A percentile compares a stretch with the other conserved stretches of the same genome.
Conservation (phyloP, 2,329 filamentous ascomycete genomes). For the Fulvia fulva region DNA sequence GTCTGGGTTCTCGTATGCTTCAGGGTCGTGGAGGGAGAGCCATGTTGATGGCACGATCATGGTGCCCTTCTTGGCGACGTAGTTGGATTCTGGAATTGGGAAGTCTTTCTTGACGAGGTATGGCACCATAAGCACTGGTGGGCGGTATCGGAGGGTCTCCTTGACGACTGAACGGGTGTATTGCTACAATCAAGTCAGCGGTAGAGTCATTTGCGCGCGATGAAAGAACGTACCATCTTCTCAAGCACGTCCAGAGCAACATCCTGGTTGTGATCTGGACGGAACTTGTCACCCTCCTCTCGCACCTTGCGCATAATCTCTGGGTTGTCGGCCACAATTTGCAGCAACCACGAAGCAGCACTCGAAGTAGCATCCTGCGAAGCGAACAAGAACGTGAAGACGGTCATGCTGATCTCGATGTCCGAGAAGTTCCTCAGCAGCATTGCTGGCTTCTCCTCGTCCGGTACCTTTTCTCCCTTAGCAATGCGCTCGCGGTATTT, state of each 20-base stretch:
- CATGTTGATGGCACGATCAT: conserved; percentile 95
- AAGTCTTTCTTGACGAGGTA: conserved; percentile 94
- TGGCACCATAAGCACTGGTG: conserved; percentile 94
- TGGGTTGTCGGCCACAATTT: conserved; percentile 88
- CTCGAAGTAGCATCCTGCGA: conserved; percentile 96
- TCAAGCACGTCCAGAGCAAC: conserved; percentile 83
- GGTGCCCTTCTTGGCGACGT: conserved; percentile 90
- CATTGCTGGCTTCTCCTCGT: conserved; percentile 74
- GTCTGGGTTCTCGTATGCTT: conserved; percentile 87
- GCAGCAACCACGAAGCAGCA: conserved; percentile 91
- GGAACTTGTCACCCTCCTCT: conserved; percentile 57
- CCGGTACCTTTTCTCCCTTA: conserved; percentile 63
- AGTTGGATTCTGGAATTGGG: conserved; percentile 71
- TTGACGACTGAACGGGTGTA: conserved; percentile 91
- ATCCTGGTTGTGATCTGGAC: conserved; percentile 24
- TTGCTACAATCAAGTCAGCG: conserved; percentile 34
- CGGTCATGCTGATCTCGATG: conserved; percentile 84
- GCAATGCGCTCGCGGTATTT: conserved; percentile 75
- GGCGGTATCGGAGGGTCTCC: conserved; percentile 87
- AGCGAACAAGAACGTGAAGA: conserved; percentile 66
- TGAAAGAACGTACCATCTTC: conserved; percentile 51
- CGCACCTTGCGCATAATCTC: conserved; percentile 85
- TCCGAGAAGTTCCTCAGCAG: conserved; percentile 87
- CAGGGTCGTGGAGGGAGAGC: conserved; percentile 84
- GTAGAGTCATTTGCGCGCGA: too few relatives aligned